phyloP scores from a whole-genome alignment of 306 rosid species.

The Rosa multiflora region DNA sequence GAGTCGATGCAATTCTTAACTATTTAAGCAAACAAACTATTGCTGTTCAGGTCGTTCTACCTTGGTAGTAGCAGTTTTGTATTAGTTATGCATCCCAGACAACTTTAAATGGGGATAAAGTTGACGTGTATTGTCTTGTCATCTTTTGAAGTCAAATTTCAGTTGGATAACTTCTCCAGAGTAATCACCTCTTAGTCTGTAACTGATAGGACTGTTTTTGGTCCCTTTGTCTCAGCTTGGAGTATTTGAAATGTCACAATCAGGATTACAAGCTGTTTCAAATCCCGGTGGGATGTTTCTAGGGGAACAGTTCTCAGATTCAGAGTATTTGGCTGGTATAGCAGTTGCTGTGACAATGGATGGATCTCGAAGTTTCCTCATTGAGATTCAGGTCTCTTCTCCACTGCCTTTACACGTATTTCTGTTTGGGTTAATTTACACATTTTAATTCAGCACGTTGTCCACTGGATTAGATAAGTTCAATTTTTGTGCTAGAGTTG shows the following conservation, averaged over 20 bases:
- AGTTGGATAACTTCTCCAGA: not conserved
- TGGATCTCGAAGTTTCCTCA: conserved; percentile 82
- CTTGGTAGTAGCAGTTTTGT: not conserved
- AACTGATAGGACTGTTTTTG: conserved; percentile 15
- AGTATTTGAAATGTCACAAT: conserved; percentile 85
- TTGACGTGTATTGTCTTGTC: not conserved
- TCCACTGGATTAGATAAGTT: not conserved
- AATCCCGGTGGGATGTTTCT: conserved; percentile 82
- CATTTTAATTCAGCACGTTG: not conserved
- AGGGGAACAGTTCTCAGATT: conserved; percentile 61
- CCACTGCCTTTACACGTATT: not conserved
- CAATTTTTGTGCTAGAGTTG: not conserved
- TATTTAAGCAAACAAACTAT: not conserved
- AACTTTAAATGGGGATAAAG: not conserved
- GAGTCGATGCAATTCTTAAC: not conserved
- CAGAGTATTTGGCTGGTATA: conserved; percentile 71
- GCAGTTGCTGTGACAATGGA: conserved; percentile 92
- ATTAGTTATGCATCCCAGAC: not conserved
- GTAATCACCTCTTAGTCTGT: not conserved
- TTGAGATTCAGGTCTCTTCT: conserved; percentile 84
- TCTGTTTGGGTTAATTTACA: not conserved
- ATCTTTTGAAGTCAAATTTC: not conserved
- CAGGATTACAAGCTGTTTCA: conserved; percentile 64
- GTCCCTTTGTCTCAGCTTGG: conserved; percentile 62
- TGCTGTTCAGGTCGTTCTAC: not conserved